phyloP scores from a whole-genome alignment of 495 filamentous ascomycete species.

The Annulohypoxylon moriforme region DNA sequence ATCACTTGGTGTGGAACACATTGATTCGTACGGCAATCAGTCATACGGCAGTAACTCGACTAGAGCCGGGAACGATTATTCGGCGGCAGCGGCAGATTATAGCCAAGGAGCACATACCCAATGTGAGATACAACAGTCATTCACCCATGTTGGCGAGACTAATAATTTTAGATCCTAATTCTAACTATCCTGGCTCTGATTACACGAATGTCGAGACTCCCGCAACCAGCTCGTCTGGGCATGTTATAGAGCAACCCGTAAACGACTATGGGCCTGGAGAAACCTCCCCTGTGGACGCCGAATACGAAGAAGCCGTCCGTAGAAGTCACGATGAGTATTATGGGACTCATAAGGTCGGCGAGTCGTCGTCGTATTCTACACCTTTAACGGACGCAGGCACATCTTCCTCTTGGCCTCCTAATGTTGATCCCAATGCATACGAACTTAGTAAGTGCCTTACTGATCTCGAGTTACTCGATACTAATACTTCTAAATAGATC shows the following conservation, averaged over 20 bases:
- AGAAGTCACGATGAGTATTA: constrained; percentile 35
- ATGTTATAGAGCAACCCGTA: constrained; percentile 13
- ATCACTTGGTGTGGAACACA: constrained; percentile 17
- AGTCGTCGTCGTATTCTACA: constrained; percentile 36
- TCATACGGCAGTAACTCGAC: constrained; percentile 8
- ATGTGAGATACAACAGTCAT: constrained; percentile 19
- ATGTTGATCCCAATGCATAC: constrained; percentile 39
- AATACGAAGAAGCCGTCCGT: constrained; percentile 39
- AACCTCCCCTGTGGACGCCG: constrained; percentile 21
- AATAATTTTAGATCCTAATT: constrained; percentile 26
- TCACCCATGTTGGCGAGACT: background rate
- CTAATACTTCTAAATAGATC: constrained; percentile 26
- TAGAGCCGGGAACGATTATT: background rate
- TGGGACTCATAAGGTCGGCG: constrained; percentile 24
- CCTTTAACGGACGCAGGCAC: constrained; percentile 25
- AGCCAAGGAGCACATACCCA: constrained; percentile 25
- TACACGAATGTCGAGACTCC: constrained; percentile 12
- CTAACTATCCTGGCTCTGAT: constrained; percentile 21
- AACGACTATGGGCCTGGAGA: constrained; percentile 32
- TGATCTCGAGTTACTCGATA: constrained; percentile 2
- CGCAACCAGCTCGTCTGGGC: constrained; percentile 1
- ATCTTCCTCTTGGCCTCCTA: constrained; percentile 27
- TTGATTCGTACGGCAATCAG: constrained; percentile 25
- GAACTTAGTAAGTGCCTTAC: constrained; percentile 30
- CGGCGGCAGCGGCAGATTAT: constrained; percentile 15